Evolutionary conservation across 495 filamentous ascomycete species (phyloP), one percentile per base, ranked within the genome.

Genomic region (Penicillium paradoxum): DNA sequence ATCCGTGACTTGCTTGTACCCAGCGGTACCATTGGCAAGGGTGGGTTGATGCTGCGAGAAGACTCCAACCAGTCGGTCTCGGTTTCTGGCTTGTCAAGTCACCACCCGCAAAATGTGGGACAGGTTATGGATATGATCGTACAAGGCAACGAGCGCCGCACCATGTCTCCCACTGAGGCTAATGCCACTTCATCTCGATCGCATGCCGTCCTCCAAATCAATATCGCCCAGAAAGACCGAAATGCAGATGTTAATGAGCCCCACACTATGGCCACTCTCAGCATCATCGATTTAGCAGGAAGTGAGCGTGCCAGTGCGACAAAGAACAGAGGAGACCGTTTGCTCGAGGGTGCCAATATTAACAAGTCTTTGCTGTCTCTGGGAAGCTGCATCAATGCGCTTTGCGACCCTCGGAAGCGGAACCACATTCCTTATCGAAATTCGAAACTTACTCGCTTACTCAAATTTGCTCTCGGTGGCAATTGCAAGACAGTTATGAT

Each of bases 401-500:
- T 99, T 29, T 99, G 93, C 73, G 93, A 99, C 67, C 84, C 89
- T 17, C 83, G 87, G 30, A 96, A 95, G 74, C 84, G 81, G 49
- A 95, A 95, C 58, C 93, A 99, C 64, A 86, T 99, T 11, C 93
- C 93, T 2, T 99, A 99, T 73, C 83, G 93, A 52, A 97, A 99
- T 71, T 97, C 91, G 29, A 99, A 97, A 62, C 83, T 99, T 43
- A 99, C 93, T 2, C 87, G 93, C 37, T 75, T 99, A 1, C 82
- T 99, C 22, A 99, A 99, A 58, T 99, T 99, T 72, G 95, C 91
- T 2, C 79, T 99, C 1, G 93, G 93, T 39, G 93, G 93, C 2
- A 99, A 99, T 66, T 99, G 93, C 75, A 91, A 89, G 74, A 99
- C 93, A 10, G 93, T 99, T 60, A 99, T 99, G 93, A 99, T 99